Evolutionary conservation across 371 early-diverging fungal species (phyloP), one percentile per base, ranked within the genome.

Genomic region (Apophysomyces sp.): DNA sequence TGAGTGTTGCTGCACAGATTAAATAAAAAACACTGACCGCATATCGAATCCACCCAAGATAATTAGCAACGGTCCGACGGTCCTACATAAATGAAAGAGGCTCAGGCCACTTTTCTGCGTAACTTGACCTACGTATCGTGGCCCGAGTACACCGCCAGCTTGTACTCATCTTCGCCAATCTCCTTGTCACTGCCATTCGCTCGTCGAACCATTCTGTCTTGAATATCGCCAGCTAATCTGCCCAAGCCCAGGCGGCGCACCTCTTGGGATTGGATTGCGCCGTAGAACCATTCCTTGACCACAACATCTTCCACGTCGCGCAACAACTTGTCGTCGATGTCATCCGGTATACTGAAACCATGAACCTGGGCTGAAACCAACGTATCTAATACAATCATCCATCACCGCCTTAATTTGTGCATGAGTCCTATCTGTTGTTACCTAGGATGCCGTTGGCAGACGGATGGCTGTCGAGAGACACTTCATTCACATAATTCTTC

Each of bases 61-160:
- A 39, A 84, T 80, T 12, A 93, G 74, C 30, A 91, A 64, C 15
- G 91, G 90, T 11, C 76, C 88, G 26, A 90, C 66, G 1, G 91
- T 91, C 31, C 85, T 85, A 73, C 24, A 58, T 30, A 59, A 61
- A 5, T 44, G 9, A 27, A 54, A 32, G 59, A 58, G 58, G 44
- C 37, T 34, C 40, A 32, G 39, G 32, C 36, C 36, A 34, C 32
- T 57, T 57, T 34, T 36, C 39, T 52, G 32, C 37, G 21, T 30
- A 27, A 36, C 27, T 30, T 28, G 7, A 52, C 72, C 60, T 77
- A 85, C 83, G 90, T 85, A 66, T 92, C 92, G 69, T 93, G 93
- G 37, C 90, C 92, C 62, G 90, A 89, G 69, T 87, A 92, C 34
- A 93, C 63, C 8, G 86, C 82, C 66, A 90, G 65, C 62, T 87